Percentiles rank a stretch among this genome's conserved stretches.
Conservation (phyloP, 148 eudicot genomes). For the Fagopyrum esculentum region DNA sequence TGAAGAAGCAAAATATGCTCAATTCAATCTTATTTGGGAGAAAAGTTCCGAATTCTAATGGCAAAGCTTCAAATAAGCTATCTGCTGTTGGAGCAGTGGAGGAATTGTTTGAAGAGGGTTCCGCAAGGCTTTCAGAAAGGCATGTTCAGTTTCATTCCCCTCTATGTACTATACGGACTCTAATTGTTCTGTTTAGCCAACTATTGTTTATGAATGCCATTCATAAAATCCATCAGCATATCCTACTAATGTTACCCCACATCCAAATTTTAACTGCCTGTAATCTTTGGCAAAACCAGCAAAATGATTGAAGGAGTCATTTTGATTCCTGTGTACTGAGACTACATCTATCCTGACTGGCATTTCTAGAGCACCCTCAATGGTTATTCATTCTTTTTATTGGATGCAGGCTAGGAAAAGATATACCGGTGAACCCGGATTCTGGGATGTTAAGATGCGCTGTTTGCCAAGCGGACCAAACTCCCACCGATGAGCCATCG, state of each 20-base stretch:
- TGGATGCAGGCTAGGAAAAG: conserved; percentile 81
- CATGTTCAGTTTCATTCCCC: conserved; percentile 14
- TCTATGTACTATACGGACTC: background rate
- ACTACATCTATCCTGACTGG: background rate
- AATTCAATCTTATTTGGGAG: conserved; percentile 62
- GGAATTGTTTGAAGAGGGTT: conserved; percentile 98
- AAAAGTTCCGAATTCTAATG: conserved; percentile 39
- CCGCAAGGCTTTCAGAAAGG: conserved; percentile 99
- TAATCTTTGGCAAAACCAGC: background rate
- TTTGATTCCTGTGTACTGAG: background rate
- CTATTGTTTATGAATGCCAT: background rate
- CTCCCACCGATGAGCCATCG: conserved; percentile 56
- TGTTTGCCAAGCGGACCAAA: conserved; percentile 81
- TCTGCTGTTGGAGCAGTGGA: conserved; percentile 90
- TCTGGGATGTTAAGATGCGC: conserved; percentile 83
- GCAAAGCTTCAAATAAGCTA: conserved; percentile 60
- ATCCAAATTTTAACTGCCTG: background rate
- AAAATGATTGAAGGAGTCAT: background rate
- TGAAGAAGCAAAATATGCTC: conserved; percentile 53
- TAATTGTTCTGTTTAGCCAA: background rate
- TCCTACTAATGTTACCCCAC: background rate
- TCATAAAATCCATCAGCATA: background rate
- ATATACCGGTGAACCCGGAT: conserved; percentile 52
- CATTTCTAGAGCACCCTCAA: no score
- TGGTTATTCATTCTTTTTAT: background rate